phyloP scores from a whole-genome alignment of 352 stramenopile species.

The Aphanomyces invadans region DNA sequence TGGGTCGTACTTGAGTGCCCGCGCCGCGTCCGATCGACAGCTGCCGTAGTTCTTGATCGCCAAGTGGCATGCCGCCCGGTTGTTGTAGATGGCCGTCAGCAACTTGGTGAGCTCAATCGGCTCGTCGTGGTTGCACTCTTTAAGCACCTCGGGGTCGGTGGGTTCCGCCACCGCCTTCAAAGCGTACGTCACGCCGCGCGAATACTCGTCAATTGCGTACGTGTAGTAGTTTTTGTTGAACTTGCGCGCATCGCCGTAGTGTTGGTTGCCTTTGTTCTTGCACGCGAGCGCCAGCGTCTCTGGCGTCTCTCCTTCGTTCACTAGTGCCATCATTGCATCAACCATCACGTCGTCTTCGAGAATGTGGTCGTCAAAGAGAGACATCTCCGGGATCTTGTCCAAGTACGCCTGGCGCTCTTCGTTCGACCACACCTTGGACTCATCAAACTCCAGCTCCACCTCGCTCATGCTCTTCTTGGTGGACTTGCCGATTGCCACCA shows the following conservation, averaged over 20 bases:
- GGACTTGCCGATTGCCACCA: background rate
- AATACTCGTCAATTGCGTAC: slow-evolving; percentile 76
- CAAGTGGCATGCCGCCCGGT: slow-evolving; percentile 71
- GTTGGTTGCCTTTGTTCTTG: slow-evolving; percentile 86
- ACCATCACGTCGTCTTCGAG: slow-evolving; percentile 82
- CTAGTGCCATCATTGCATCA: slow-evolving; percentile 76
- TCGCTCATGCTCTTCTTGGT: background rate
- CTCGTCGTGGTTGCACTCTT: slow-evolving; percentile 56
- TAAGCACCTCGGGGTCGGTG: slow-evolving; percentile 41
- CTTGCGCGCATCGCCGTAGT: slow-evolving; percentile 68
- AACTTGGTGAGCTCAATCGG: slow-evolving; percentile 29
- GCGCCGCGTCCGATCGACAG: slow-evolving; percentile 69
- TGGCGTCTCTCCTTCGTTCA: slow-evolving; percentile 79
- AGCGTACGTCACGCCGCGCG: slow-evolving; percentile 60
- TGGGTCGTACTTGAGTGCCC: slow-evolving; percentile 56
- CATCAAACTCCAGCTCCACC: slow-evolving; percentile 81
- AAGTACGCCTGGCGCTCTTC: slow-evolving; percentile 74
- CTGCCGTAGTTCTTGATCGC: slow-evolving; percentile 83
- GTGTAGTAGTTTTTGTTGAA: slow-evolving; percentile 60
- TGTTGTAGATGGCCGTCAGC: slow-evolving; percentile 68
- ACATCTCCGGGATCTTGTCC: slow-evolving; percentile 78
- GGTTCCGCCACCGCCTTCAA: slow-evolving; percentile 67
- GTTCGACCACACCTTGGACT: slow-evolving; percentile 81
- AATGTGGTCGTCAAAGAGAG: slow-evolving; percentile 82
- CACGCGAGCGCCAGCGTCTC: slow-evolving; percentile 79